Conservation (phyloP, 805 yeast species). For the Candida vaughaniae region DNA sequence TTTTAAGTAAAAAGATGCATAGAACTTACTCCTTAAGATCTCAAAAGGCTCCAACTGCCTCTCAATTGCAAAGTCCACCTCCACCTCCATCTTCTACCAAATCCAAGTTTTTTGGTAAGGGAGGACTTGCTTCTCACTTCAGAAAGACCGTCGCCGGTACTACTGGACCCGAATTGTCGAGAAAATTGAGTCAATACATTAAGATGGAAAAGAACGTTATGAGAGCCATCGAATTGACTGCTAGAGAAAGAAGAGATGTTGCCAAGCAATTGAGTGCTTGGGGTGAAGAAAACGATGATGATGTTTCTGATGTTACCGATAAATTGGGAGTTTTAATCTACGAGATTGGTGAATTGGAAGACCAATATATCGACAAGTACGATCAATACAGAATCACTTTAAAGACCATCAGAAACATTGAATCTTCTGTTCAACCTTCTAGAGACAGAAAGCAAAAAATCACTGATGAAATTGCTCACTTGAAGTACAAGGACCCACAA, state of each 20-base stretch:
- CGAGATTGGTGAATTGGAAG: constrained; percentile 97
- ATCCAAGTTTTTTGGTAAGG: constrained; percentile 70
- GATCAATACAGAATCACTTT: constrained; percentile 96
- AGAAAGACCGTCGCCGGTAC: constrained; percentile 87
- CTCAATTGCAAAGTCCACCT: constrained; percentile 76
- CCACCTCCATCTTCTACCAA: constrained; percentile 79
- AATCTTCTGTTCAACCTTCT: constrained; percentile 96
- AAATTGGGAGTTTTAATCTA: constrained; percentile 93
- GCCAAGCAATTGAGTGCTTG: constrained; percentile 96
- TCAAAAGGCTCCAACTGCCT: constrained; percentile 77
- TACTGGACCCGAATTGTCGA: constrained; percentile 91
- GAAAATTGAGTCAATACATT: constrained; percentile 86
- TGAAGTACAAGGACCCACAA: constrained; percentile 97
- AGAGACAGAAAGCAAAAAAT: constrained; percentile 97
- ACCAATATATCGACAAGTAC: constrained; percentile 96
- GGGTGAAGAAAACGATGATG: constrained; percentile 99
- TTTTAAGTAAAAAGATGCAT: constrained; percentile 50
- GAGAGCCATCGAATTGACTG: constrained; percentile 89
- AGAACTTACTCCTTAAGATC: constrained; percentile 82
- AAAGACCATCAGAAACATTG: constrained; percentile 93
- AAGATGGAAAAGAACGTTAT: constrained; percentile 96
- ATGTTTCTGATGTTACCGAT: constrained; percentile 94
- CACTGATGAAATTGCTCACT: constrained; percentile 95
- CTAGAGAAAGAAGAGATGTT: constrained; percentile 91
- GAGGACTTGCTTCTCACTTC: constrained; percentile 64